Evolutionary conservation across 2,329 filamentous ascomycete genomes (phyloP).

Genomic region (Aureobasidium sp.): DNA sequence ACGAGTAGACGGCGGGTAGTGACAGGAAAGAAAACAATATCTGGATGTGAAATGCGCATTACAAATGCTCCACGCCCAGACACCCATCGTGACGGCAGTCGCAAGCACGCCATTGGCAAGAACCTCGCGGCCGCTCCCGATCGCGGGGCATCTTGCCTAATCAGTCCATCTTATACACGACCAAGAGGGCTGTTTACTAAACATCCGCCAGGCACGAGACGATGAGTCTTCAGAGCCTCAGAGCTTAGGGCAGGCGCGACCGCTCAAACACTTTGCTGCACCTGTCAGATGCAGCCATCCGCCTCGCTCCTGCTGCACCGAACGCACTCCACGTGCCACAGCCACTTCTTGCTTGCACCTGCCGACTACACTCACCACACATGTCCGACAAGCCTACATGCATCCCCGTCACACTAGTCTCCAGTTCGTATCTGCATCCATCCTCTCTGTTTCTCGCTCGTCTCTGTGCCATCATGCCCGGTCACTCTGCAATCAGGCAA

Average conservation of each 20-base stretch:
- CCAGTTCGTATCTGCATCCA: background rate
- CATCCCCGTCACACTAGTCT: background rate
- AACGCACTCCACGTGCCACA: background rate
- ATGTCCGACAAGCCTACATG: background rate
- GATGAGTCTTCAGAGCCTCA: too few relatives aligned
- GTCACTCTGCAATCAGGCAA: background rate
- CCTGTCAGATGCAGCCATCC: slow-evolving; percentile 4
- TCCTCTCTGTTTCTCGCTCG: background rate
- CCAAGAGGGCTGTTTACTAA: background rate
- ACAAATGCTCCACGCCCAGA: slow-evolving; percentile 8
- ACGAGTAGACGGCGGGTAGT: background rate
- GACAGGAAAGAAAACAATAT: background rate
- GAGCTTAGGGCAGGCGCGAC: background rate
- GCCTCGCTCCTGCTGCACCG: background rate
- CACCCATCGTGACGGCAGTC: background rate
- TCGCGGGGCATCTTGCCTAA: slow-evolving; percentile 6
- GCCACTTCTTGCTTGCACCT: background rate
- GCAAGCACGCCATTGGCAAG: slow-evolving; percentile 3
- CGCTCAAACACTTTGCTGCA: background rate
- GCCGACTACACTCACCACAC: background rate
- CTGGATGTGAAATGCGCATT: slow-evolving; percentile 8
- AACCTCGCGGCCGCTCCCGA: background rate
- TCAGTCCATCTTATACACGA: slow-evolving; percentile 1
- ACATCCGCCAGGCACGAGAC: background rate
- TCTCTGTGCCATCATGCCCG: background rate